These are phyloP conservation scores for Gossypium anomalum DNA, from an alignment of 345 rosid species.

Conservation along the genomic window DNA sequence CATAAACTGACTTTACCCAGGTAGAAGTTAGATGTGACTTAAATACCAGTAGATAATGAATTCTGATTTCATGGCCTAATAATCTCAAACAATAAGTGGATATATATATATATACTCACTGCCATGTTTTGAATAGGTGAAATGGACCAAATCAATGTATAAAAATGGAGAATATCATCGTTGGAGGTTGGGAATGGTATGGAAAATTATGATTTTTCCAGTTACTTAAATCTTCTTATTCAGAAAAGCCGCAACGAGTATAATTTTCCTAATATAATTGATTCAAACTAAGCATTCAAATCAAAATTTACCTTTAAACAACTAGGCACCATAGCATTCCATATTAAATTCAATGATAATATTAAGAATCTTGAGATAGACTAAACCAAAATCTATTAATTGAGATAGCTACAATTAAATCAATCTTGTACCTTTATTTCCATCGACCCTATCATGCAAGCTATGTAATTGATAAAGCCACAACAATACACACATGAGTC, in stretches of 20 bases:
- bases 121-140: too few relatives aligned
- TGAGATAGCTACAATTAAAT: background rate
- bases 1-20: conserved; percentile 53
- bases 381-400: background rate
- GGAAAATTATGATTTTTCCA: too few relatives aligned
- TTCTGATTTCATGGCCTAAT: conserved; percentile 22
- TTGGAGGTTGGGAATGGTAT: too few relatives aligned
- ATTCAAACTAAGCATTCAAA: too few relatives aligned
- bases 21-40: conserved; percentile 49
- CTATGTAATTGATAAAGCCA: background rate
- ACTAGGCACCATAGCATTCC: background rate
- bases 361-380: too few relatives aligned
- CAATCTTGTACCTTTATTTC: background rate
- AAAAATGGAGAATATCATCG: too few relatives aligned
- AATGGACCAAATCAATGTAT: too few relatives aligned
- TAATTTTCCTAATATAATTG: too few relatives aligned
- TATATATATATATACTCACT: background rate
- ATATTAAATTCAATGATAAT: too few relatives aligned
- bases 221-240: too few relatives aligned
- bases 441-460: background rate
- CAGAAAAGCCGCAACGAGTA: background rate
- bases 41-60: conserved; percentile 60
- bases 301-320: too few relatives aligned
- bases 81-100: too few relatives aligned
- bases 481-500: background rate